A percentile compares a stretch with the other conserved stretches of the same genome.
phyloP scores from a whole-genome alignment of 163 green algal genomes.

The Chlamydomonas reinhardtii region DNA sequence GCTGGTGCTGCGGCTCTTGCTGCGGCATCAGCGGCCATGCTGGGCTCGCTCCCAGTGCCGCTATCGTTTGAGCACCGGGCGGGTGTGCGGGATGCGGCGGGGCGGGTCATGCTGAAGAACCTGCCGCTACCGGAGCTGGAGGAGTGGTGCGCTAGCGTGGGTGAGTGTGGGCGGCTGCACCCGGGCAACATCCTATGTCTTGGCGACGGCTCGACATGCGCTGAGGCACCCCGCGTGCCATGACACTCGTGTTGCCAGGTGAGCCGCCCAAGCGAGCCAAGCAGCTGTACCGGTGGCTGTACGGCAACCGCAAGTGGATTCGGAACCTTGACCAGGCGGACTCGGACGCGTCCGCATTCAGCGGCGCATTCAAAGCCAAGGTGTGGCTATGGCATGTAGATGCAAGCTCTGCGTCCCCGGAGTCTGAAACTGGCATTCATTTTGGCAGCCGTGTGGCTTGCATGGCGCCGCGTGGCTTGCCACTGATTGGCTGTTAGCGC shows the following conservation, averaged over 20 bases:
- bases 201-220: too few species aligned
- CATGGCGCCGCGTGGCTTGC: too few species aligned
- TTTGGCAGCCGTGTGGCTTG: too few species aligned
- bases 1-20: background rate
- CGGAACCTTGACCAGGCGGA: conserved; percentile 52
- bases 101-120: conserved; percentile 81
- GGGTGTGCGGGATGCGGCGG: conserved; percentile 29
- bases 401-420: too few species aligned
- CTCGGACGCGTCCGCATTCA: conserved; percentile 38
- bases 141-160: conserved; percentile 66
- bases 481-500: too few species aligned
- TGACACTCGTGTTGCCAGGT: background rate
- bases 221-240: too few species aligned
- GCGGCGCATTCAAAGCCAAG: conserved; percentile 54
- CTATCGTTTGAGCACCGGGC: conserved; percentile 50
- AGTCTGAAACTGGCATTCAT: too few species aligned
- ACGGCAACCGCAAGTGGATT: conserved; percentile 50
- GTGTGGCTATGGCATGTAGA: too few species aligned
- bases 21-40: background rate
- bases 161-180: background rate
- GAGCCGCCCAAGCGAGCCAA: conserved; percentile 19
- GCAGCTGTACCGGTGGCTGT: conserved; percentile 62
- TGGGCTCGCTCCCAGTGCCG: background rate
- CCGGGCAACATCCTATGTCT: too few species aligned
- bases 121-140: conserved; percentile 76